A percentile compares a stretch with the other conserved stretches of the same genome.
Conservation (phyloP, 192 early-diverging fungal species). For the Backusella liffmaniae region DNA sequence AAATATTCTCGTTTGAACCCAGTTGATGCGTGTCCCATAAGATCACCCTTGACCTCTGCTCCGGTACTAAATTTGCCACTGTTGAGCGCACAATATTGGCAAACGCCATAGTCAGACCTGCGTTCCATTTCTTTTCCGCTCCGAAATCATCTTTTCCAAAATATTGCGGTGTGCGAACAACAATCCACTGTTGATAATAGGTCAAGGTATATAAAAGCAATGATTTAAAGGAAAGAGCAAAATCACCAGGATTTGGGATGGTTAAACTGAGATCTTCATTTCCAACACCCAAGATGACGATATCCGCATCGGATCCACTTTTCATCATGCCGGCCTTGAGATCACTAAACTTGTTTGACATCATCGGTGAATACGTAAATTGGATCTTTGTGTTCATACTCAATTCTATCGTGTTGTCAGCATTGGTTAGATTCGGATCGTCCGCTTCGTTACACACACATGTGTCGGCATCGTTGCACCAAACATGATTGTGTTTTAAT, state of each 20-base stretch:
- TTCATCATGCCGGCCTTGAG: neutral
- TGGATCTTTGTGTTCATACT: neutral
- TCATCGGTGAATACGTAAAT: neutral
- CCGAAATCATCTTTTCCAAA: constrained; percentile 12
- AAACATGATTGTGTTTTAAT: neutral
- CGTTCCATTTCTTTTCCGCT: constrained; percentile 23
- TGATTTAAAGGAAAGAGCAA: constrained; percentile 16
- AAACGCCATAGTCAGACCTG: constrained; percentile 27
- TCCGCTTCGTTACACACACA: constrained; percentile 30
- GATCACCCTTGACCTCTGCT: neutral
- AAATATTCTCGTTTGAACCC: constrained; percentile 24
- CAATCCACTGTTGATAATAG: constrained; percentile 9
- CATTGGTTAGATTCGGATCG: neutral
- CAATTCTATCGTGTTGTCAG: neutral
- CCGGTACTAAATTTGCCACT: neutral
- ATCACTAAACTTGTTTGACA: neutral
- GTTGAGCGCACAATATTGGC: constrained; percentile 5
- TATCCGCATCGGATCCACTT: constrained; percentile 1
- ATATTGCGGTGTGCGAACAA: constrained; percentile 25
- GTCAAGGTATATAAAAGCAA: neutral
- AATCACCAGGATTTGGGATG: constrained; percentile 1
- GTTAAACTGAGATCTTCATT: constrained; percentile 18
- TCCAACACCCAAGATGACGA: constrained; percentile 25
- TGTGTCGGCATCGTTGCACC: neutral
- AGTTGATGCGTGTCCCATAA: constrained; percentile 30